Percentiles rank a stretch among this genome's conserved stretches.
These are phyloP conservation scores for Beta vulgaris DNA, from an alignment of 148 eudicot species.

Conservation along the genomic window DNA sequence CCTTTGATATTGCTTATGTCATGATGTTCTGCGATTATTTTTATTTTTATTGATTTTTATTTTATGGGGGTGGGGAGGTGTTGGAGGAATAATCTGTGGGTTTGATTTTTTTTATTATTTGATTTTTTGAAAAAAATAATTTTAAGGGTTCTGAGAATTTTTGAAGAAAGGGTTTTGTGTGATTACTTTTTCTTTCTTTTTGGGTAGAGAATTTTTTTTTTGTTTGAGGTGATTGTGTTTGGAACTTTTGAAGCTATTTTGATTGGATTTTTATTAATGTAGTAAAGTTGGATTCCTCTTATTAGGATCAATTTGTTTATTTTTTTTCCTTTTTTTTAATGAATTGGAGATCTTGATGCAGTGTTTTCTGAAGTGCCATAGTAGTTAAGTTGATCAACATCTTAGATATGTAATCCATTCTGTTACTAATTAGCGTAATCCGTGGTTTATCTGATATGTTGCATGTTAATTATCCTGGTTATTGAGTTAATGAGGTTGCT, in stretches of 20 bases:
- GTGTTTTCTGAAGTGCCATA: neutral
- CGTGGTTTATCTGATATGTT: neutral
- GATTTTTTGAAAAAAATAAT: no score
- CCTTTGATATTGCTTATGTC: neutral
- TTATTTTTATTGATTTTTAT: neutral
- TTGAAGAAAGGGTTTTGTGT: no score
- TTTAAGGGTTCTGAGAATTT: no score
- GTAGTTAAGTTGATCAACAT: neutral
- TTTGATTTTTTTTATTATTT: neutral
- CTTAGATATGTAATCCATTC: no score
- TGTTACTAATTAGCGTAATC: neutral
- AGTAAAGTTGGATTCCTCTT: neutral
- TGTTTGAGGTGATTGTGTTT: slow-evolving; percentile 1
- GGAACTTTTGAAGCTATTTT: neutral
- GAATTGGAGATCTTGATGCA: neutral
- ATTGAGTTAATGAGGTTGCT: neutral
- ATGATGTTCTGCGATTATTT: neutral
- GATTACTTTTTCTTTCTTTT: neutral
- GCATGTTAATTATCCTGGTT: neutral
- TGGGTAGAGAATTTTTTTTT: neutral
- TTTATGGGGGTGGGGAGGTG: neutral
- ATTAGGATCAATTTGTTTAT: neutral
- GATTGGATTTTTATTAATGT: neutral
- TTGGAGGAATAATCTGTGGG: neutral
- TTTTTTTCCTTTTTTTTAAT: no score